phyloP scores from a whole-genome alignment of 1,284 basidiomycete species.

The Termitomyces sp. region DNA sequence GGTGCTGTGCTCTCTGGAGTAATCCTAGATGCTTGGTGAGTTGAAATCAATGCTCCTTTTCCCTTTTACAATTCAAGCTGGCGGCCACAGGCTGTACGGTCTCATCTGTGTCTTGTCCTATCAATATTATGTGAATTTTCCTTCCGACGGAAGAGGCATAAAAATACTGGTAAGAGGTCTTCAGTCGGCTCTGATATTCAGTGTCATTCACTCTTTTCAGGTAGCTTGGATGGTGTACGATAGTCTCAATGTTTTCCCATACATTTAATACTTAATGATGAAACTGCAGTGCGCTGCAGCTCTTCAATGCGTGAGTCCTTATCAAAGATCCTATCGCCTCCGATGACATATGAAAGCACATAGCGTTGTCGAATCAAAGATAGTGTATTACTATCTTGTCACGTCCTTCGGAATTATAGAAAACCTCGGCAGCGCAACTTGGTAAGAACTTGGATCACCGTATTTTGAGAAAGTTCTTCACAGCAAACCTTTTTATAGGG shows the following conservation, averaged over 20 bases:
- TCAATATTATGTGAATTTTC: conserved; percentile 6
- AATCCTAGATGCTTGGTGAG: conserved; percentile 1
- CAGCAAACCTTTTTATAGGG: not conserved
- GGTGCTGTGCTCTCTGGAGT: not conserved
- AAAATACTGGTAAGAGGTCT: conserved; percentile 2
- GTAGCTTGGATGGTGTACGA: conserved; percentile 3
- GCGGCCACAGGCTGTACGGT: not conserved
- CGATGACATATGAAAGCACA: not conserved
- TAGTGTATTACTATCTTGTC: conserved; percentile 4
- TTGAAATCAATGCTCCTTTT: not conserved
- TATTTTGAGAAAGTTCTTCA: no score
- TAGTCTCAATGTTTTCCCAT: not conserved
- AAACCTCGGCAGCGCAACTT: not conserved
- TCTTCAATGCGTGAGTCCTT: conserved; percentile 1
- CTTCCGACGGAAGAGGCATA: conserved; percentile 1
- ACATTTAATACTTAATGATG: not conserved
- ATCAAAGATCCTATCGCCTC: not conserved
- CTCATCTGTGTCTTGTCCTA: conserved; percentile 8
- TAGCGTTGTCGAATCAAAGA: conserved; percentile 5
- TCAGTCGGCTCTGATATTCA: no score
- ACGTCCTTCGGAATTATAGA: conserved; percentile 1
- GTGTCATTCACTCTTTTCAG: not conserved
- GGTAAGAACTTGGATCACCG: not conserved
- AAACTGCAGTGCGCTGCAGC: not conserved
- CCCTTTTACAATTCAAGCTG: no score